Evolutionary conservation across 2,329 filamentous ascomycete genomes (phyloP), one percentile per base, ranked within the genome.

Genomic region (Hypomyces rosellus): DNA sequence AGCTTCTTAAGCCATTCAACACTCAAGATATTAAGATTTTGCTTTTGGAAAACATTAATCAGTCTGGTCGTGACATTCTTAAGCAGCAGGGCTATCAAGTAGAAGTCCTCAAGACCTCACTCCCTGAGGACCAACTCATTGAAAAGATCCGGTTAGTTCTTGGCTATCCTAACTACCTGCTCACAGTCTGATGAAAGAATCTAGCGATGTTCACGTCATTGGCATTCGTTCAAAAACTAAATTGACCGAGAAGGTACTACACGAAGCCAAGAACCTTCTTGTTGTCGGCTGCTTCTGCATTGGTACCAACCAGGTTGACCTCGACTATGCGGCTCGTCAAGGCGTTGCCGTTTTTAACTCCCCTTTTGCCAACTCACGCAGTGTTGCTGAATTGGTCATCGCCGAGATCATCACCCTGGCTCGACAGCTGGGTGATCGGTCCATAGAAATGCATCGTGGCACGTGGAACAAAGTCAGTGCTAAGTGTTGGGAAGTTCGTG

Each of bases 311-410:
- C 90, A 95, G 69, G 90, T 96, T 57, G 86, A 95, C 66, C 82
- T 95, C 53, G 80, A 89, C 54, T 92, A 83, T 65, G 89, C 90
- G 30, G 89, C 89, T 44, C 78, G 80, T 59, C 82, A 88, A 65
- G 90, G 93, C 58, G 96, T 97, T 66, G 90, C 91, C 34, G 93
- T 99, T 57, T 99, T 99, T 82, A 99, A 99, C 74, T 97, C 93
- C 42, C 93, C 93, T 1, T 99, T 99, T 72, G 91, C 88, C 73
- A 99, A 99, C 74, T 97, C 92, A 8, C 86, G 93, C 67, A 95
- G 89, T 66, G 93, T 99, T 46, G 93, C 93, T 50, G 93, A 99
- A 75, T 77, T 97, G 50, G 90, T 97, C 61, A 96, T 99, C 66
- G 86, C 78, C 48, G 92, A 96, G 71, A 91, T 99, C 64, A 96